phyloP scores from a whole-genome alignment of 23 red algal genomes.

The Gracilariopsis chorda region DNA sequence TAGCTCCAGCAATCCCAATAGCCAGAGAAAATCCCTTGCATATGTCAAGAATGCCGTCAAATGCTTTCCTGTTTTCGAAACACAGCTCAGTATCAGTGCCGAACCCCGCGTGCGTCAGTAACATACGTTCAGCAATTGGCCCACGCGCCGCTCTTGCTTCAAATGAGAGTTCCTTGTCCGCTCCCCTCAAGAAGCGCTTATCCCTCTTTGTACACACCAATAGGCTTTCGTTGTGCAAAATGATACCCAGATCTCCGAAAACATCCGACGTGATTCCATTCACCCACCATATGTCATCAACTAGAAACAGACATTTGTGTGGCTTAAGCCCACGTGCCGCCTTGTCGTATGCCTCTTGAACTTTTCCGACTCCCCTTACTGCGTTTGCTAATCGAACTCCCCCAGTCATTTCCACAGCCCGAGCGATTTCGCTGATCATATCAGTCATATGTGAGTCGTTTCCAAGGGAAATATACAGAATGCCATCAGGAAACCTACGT shows the following conservation, averaged over 20 bases:
- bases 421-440: neutral
- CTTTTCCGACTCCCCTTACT: neutral
- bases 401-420: neutral
- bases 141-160: neutral
- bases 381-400: neutral
- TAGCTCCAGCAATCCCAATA: neutral
- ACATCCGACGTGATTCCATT: neutral
- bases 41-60: neutral
- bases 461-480: neutral
- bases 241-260: neutral
- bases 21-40: neutral
- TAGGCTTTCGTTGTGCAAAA: neutral
- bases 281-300: slow-evolving; percentile 15
- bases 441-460: neutral
- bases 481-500: neutral
- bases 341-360: neutral
- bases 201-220: neutral
- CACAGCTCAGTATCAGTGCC: neutral
- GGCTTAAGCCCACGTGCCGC: neutral
- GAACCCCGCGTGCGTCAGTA: neutral
- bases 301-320: neutral
- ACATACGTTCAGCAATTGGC: neutral
- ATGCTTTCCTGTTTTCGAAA: neutral
- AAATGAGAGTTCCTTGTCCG: neutral
- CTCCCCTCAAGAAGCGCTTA: neutral